Evolutionary conservation across 768 basidiomycete genomes (phyloP).

Genomic region (Pleurotus pulmonarius): DNA sequence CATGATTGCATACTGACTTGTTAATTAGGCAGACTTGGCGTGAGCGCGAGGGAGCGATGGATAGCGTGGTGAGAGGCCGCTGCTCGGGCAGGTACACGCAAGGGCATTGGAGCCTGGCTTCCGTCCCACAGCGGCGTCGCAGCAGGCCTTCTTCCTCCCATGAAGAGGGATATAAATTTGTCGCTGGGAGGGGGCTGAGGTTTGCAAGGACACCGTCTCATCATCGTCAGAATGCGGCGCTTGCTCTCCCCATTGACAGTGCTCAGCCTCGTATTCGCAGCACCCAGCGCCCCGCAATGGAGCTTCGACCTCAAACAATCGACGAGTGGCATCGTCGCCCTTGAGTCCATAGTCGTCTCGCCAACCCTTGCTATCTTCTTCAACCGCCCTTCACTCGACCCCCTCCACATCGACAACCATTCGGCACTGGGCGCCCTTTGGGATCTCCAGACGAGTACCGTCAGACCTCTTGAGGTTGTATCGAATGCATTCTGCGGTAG

Average conservation of each 20-base stretch:
- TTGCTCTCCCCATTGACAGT: background rate
- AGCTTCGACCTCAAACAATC: conserved; percentile 20
- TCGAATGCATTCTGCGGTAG: conserved; percentile 29
- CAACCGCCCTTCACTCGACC: conserved; percentile 2
- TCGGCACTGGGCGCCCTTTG: conserved; percentile 21
- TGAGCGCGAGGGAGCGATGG: background rate
- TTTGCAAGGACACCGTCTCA: background rate
- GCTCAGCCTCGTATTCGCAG: conserved; percentile 5
- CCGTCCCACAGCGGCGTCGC: background rate
- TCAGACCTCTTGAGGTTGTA: conserved; percentile 18
- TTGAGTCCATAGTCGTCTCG: conserved; percentile 22
- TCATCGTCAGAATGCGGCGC: background rate
- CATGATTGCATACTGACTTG: background rate
- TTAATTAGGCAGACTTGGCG: background rate
- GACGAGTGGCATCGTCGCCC: conserved; percentile 19
- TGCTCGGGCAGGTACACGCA: background rate
- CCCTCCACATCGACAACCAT: conserved; percentile 24
- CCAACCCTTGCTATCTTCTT: conserved; percentile 21
- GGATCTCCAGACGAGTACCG: conserved; percentile 18
- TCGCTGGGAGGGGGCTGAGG: background rate
- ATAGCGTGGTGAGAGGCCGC: background rate
- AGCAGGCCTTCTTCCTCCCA: background rate
- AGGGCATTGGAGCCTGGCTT: background rate
- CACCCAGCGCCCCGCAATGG: conserved; percentile 14
- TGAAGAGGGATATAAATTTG: background rate